Evolutionary conservation across 1,284 basidiomycete species (phyloP).

Genomic region (Gymnopus androsaceus): DNA sequence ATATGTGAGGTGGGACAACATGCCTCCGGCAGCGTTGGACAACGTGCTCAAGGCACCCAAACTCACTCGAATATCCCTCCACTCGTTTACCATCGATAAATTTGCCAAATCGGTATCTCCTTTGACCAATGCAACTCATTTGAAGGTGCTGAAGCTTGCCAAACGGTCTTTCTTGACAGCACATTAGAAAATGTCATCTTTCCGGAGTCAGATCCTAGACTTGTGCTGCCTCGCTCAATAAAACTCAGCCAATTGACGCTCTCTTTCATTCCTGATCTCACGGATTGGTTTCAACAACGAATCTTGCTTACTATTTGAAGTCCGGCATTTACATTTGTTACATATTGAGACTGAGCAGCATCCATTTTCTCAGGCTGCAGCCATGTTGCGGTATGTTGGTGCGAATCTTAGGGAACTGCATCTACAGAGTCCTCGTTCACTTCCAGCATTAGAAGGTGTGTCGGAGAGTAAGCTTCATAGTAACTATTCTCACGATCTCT

Average conservation of each 20-base stretch:
- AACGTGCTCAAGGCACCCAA: background rate
- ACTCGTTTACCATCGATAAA: background rate
- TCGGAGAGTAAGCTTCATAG: background rate
- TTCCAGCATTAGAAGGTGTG: background rate
- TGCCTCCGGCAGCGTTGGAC: background rate
- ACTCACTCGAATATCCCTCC: background rate
- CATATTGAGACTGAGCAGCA: background rate
- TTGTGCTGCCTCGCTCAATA: slow-evolving; percentile 5
- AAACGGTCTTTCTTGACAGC: no score
- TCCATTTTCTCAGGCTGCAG: background rate
- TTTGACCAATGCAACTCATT: background rate
- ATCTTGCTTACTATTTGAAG: background rate
- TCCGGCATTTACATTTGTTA: background rate
- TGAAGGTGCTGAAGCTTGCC: background rate
- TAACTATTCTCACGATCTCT: background rate
- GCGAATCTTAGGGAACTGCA: background rate
- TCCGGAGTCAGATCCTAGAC: background rate
- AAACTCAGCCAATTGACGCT: no score
- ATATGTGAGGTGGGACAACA: background rate
- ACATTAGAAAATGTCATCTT: background rate
- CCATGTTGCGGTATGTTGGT: background rate
- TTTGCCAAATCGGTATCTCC: background rate
- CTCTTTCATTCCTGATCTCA: background rate
- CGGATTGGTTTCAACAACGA: background rate
- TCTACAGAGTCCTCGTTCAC: slow-evolving; percentile 4